Conservation (phyloP, 2,329 filamentous ascomycete genomes). For the Epichloe bromicola region DNA sequence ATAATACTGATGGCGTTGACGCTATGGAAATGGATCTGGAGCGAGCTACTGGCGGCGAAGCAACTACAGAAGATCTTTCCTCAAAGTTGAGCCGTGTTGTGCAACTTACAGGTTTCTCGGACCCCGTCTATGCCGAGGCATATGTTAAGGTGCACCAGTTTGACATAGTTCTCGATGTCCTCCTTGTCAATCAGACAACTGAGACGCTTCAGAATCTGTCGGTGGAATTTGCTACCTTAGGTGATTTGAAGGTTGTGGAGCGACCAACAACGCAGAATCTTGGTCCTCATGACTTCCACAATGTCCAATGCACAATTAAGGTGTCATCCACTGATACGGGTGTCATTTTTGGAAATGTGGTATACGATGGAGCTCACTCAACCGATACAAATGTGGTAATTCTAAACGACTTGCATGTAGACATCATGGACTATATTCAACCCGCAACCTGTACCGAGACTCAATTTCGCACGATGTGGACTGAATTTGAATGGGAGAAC, state of each 20-base stretch:
- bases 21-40: slow-evolving; percentile 84
- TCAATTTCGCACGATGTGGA: slow-evolving; percentile 99
- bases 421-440: slow-evolving; percentile 99
- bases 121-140: slow-evolving; percentile 95
- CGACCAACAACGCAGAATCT: slow-evolving; percentile 92
- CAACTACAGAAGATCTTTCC: slow-evolving; percentile 67
- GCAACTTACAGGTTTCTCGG: slow-evolving; percentile 94
- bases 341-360: slow-evolving; percentile 96
- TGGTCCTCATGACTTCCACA: slow-evolving; percentile 90
- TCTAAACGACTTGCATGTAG: slow-evolving; percentile 92
- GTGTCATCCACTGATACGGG: slow-evolving; percentile 96
- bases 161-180: slow-evolving; percentile 91
- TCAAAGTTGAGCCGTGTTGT: slow-evolving; percentile 95
- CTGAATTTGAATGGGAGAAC: slow-evolving; percentile 99
- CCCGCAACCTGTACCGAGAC: slow-evolving; percentile 94
- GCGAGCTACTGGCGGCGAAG: slow-evolving; percentile 85
- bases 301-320: slow-evolving; percentile 97
- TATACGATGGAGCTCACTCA: slow-evolving; percentile 87
- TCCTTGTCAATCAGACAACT: slow-evolving; percentile 92
- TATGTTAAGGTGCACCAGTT: slow-evolving; percentile 99
- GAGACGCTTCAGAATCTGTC: slow-evolving; percentile 95
- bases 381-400: slow-evolving; percentile 96
- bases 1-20: slow-evolving; percentile 65
- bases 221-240: slow-evolving; percentile 95
- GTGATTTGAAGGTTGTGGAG: slow-evolving; percentile 95